These are phyloP conservation scores for Lasiodiplodia theobromae DNA, from an alignment of 2,329 filamentous ascomycete species.

Conservation along the genomic window DNA sequence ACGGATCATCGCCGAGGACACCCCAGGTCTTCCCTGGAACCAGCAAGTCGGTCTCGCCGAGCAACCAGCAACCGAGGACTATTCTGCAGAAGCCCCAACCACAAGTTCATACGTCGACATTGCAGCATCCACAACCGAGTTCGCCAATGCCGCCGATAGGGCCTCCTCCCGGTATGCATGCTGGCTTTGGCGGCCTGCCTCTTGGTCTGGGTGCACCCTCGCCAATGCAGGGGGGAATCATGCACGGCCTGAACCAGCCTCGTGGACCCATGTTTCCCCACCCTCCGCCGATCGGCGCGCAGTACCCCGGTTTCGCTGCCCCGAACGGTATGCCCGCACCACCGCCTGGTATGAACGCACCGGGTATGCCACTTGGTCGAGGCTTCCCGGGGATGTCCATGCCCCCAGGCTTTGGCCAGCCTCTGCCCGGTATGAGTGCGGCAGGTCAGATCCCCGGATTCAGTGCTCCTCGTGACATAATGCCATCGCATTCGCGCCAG, in stretches of 20 bases:
- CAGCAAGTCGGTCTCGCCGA: constrained; percentile 65
- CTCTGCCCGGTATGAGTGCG: constrained; percentile 48
- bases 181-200: constrained; percentile 54
- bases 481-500: constrained; percentile 74
- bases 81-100: constrained; percentile 65
- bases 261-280: constrained; percentile 59
- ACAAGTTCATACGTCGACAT: constrained; percentile 48
- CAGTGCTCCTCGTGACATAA: constrained; percentile 39
- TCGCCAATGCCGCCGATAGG: constrained; percentile 71
- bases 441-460: constrained; percentile 48
- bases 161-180: constrained; percentile 63
- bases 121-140: constrained; percentile 65
- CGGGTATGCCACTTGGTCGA: constrained; percentile 67
- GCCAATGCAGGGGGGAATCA: constrained; percentile 20
- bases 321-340: constrained; percentile 56
- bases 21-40: constrained; percentile 61
- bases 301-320: constrained; percentile 61
- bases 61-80: constrained; percentile 71
- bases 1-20: constrained; percentile 72
- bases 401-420: constrained; percentile 64
- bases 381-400: constrained; percentile 60
- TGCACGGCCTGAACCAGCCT: constrained; percentile 54
- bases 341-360: constrained; percentile 66
- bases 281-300: constrained; percentile 59
- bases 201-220: constrained; percentile 56